A percentile compares a stretch with the other conserved stretches of the same genome.
phyloP scores from a whole-genome alignment of 768 basidiomycete genomes.

The Trametes cinnabarina region DNA sequence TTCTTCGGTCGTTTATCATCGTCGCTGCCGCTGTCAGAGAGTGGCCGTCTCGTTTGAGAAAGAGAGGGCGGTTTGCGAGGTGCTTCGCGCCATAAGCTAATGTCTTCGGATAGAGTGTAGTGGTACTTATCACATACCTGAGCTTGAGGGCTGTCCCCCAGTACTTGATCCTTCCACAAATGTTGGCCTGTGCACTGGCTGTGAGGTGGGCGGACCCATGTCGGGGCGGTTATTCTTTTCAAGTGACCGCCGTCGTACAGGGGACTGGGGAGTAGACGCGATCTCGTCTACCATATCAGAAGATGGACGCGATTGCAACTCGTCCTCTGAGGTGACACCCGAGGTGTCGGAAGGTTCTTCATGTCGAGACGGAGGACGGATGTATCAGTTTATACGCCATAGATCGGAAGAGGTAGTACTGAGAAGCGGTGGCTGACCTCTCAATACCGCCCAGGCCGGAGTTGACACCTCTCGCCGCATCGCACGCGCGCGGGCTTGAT shows the following conservation, averaged over 20 bases:
- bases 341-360: constrained; percentile 3
- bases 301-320: not conserved
- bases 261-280: not conserved
- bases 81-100: not conserved
- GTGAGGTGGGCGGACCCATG: not conserved
- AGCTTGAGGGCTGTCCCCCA: not conserved
- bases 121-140: not conserved
- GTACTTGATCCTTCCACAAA: not conserved
- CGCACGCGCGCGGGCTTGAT: not conserved
- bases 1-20: not conserved
- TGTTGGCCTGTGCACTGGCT: not conserved
- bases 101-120: not conserved
- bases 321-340: constrained; percentile 4
- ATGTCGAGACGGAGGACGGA: not conserved
- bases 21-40: not conserved
- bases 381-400: not conserved
- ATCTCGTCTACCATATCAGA: constrained; percentile 1
- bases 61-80: not conserved
- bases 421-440: constrained; percentile 9
- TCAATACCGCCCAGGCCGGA: constrained; percentile 6
- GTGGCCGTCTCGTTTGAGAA: not conserved
- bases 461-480: constrained; percentile 8
- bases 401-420: not conserved
- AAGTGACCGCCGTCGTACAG: not conserved
- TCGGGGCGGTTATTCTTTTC: not conserved